Conservation (phyloP, 352 stramenopile genomes). For the Phytopythium chamaehyphon region DNA sequence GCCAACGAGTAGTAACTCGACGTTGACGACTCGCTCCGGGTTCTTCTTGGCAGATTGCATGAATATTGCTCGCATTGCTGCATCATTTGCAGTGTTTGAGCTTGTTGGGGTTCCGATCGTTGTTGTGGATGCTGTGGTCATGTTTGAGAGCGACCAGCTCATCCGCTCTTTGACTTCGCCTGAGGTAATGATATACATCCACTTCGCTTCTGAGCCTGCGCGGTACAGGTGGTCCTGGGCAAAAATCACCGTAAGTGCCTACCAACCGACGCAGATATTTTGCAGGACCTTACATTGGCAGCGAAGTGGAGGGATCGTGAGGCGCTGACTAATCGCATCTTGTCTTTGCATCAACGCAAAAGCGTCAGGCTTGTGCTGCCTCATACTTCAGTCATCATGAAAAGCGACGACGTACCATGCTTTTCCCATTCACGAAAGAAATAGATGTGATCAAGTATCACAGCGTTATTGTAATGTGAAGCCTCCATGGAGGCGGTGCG, state of each 20-base stretch:
- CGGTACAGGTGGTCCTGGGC: conserved; percentile 72
- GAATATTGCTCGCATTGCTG: conserved; percentile 21
- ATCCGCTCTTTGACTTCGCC: conserved; percentile 67
- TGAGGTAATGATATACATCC: conserved; percentile 68
- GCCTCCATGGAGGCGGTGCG: conserved; percentile 75
- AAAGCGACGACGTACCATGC: conserved; percentile 28
- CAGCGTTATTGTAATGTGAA: conserved; percentile 72
- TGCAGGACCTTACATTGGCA: conserved; percentile 37
- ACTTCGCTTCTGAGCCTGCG: conserved; percentile 56
- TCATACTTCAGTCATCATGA: no score
- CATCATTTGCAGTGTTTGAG: conserved; percentile 7
- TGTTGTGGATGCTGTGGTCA: neutral
- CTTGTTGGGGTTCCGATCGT: neutral
- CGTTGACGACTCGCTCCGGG: conserved; percentile 67
- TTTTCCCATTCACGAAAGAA: conserved; percentile 71
- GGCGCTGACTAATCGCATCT: conserved; percentile 67
- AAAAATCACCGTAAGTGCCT: neutral
- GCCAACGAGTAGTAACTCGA: conserved; percentile 59
- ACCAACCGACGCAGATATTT: neutral
- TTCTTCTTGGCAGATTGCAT: conserved; percentile 26
- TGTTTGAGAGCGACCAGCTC: conserved; percentile 36
- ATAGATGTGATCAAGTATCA: conserved; percentile 73
- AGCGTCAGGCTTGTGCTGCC: neutral
- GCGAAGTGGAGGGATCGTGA: conserved; percentile 63
- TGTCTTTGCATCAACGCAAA: conserved; percentile 25